Base-by-base conservation (phyloP, 1,284 basidiomycete genomes). In the Rhizoctonia solani region DNA sequence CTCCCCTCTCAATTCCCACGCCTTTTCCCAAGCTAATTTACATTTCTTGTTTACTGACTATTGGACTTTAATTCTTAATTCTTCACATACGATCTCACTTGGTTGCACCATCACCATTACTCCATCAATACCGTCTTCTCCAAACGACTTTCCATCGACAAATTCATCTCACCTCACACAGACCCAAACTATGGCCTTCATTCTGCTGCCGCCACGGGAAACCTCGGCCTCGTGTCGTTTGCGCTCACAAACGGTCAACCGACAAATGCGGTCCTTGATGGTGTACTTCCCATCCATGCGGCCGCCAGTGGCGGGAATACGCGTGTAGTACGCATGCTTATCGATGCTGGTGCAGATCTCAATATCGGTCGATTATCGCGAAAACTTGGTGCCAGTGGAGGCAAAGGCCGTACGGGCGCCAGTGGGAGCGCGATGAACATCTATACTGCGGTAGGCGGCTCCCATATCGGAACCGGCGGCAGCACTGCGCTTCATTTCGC, bases 161-260 rank as follows among this genome's bases (percentile, higher is more conserved):
- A 37, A 39, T 32, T 13, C 21, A 34, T 49, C 42, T 34, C 61
- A n/a, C 41, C 50, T 61, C 30, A 27, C n/a, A 1, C 72, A 94
- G 93, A 91, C 73, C 89, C 91, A 32, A 88, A 91, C 74, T 87
- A 95, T 66, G 91, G 91, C 59, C 81, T 97, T 5, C 95, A 97
- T 75, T 85, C 88, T n/a, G 94, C 94, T 13, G 90, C 92, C 1
- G 89, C 88, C 3, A 88, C 87, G 49, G 94, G 93, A 59, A 92
- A 97, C 76, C 82, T 95, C 55, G 93, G 91, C 13, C 86, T 93
- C 69, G 90, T 91, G 66, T 87, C 89, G 74, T 94, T 90, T 76
- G 94, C 94, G 5, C 82, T 98, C 30, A 86, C 87, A n/a, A 88
- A 94, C 73, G 95, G 94, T 4, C 94, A 97, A 75, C 94, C 94